phyloP scores from a whole-genome alignment of 306 rosid species.

The Pterocarpus macrocarpus region DNA sequence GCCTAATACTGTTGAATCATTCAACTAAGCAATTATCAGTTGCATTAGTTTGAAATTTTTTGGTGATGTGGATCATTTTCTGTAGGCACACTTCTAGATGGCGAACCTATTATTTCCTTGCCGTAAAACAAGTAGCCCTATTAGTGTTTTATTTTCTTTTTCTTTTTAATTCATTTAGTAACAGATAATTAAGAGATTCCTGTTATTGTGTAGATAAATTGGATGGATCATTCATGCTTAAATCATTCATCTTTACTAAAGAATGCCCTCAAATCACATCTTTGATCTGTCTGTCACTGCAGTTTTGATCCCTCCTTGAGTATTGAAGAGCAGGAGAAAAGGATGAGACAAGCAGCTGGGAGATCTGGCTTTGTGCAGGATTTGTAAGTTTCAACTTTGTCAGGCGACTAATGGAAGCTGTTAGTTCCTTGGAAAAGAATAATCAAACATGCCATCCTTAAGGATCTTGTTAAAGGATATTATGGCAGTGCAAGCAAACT shows the following conservation, averaged over 20 bases:
- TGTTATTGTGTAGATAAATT: not conserved
- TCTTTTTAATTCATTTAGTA: no score
- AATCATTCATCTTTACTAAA: not conserved
- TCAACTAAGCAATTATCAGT: not conserved
- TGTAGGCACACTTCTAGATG: constrained; percentile 89
- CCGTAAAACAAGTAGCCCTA: constrained; percentile 41
- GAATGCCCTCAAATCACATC: constrained; percentile 1
- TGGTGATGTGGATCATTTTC: constrained; percentile 32
- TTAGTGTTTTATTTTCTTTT: no score
- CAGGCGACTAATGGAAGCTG: constrained; percentile 60
- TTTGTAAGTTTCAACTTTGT: constrained; percentile 73
- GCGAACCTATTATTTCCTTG: constrained; percentile 81
- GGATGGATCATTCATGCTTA: not conserved
- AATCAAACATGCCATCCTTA: no score
- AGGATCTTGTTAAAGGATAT: constrained; percentile 41
- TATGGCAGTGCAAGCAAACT: constrained; percentile 11
- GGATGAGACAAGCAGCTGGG: constrained; percentile 83
- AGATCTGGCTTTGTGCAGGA: constrained; percentile 94
- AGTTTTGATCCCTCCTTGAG: constrained; percentile 94
- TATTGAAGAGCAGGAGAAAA: constrained; percentile 81
- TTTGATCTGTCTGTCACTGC: constrained; percentile 41
- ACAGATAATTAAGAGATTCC: no score
- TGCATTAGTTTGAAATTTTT: constrained; percentile 2
- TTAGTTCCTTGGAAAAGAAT: constrained; percentile 46
- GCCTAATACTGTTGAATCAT: not conserved